Conservation (phyloP, 768 basidiomycete genomes). For the Tylopilus felleus region DNA sequence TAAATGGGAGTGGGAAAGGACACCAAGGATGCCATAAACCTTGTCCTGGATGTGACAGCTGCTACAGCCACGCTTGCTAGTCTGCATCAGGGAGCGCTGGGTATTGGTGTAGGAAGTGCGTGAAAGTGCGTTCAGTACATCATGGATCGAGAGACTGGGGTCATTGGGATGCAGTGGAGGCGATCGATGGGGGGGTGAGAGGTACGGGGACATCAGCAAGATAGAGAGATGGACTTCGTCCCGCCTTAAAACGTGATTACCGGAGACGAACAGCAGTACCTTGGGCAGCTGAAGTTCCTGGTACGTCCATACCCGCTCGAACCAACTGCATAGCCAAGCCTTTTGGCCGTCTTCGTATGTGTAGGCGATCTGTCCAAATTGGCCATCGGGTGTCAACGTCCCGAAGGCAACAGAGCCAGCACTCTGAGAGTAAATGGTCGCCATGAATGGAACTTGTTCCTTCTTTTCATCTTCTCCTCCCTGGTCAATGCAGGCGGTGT, state of each 20-base stretch:
- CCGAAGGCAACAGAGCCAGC: slow-evolving; percentile 12
- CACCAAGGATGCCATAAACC: slow-evolving; percentile 12
- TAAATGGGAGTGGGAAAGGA: neutral
- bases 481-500: slow-evolving; percentile 9
- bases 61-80: slow-evolving; percentile 3
- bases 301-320: slow-evolving; percentile 15
- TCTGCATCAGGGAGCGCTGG: slow-evolving; percentile 10
- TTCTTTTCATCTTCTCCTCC: neutral
- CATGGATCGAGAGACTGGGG: slow-evolving; percentile 2
- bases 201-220: slow-evolving; percentile 12
- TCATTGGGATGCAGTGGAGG: neutral
- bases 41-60: neutral
- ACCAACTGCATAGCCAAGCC: slow-evolving; percentile 12
- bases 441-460: slow-evolving; percentile 10
- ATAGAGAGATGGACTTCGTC: slow-evolving; percentile 7
- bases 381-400: neutral
- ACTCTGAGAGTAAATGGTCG: slow-evolving; percentile 2
- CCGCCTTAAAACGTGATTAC: slow-evolving; percentile 3
- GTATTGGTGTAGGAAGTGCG: slow-evolving; percentile 1
- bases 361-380: neutral
- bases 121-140: slow-evolving; percentile 8
- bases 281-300: slow-evolving; percentile 11
- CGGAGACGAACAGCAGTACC: slow-evolving; percentile 7
- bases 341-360: slow-evolving; percentile 5
- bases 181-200: neutral